Evolutionary conservation across 768 basidiomycete genomes (phyloP), one percentile per base, ranked within the genome.

Genomic region (Suillus alpinus): DNA sequence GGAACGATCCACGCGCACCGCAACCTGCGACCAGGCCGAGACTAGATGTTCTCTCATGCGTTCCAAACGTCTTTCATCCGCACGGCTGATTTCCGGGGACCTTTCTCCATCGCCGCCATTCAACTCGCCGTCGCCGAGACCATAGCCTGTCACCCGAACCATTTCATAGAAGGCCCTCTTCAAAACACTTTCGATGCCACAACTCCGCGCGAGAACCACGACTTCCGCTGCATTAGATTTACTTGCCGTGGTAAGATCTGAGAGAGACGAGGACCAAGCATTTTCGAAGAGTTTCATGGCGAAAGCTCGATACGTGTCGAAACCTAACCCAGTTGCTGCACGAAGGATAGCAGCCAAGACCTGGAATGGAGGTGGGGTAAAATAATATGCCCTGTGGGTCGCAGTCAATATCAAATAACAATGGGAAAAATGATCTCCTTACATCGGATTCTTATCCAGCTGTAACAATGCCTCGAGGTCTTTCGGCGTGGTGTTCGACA

Each of bases 151-250:
- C 14, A 53, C 8, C 34, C 52, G 34, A 23, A 53, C 52, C 52
- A 53, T 53, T 53, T 80, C 77, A 61, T 80, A 80, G 57, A 74
- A 78, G 1, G 78, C 78, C 47, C 70, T 67, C 53, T 76, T 75
- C 9, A 75, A 65, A 26, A 79, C 69, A 1, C 46, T 41, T 8
- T 69, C 62, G 7, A 78, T 41, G 23, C 69, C 63, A 59, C 63
- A 75, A 3, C 62, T 20, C 12, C 69, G 70, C 16, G 73, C 76
- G 16, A 80, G 68, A 18, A 65, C 46, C 18, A 79, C 63, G 2
- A 73, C 76, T 26, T 68, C 69, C 1, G 67, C 68, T 2, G 77
- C 75, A 36, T 70, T 56, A 0, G 68, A 66, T 26, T 68, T 23
- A 14, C 41, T 41, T n/a, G 41, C 44, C 3, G 55, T 13, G 2